Percentiles rank a stretch among this genome's conserved stretches.
phyloP scores from a whole-genome alignment of 2,329 filamentous ascomycete species.

The Cladosporium sp. region DNA sequence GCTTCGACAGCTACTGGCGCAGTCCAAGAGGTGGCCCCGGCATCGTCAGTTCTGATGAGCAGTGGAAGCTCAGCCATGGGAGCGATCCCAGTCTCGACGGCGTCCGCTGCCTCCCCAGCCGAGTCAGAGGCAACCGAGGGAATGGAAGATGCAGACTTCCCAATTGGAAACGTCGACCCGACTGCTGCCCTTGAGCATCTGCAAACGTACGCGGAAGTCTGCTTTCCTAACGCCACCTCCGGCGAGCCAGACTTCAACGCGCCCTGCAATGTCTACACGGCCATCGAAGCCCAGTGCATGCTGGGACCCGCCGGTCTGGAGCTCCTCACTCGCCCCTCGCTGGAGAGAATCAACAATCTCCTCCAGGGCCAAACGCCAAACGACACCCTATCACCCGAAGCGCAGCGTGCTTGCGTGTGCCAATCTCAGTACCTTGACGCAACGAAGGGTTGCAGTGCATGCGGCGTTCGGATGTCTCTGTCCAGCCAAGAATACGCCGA shows the following conservation, averaged over 20 bases:
- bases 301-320: neutral
- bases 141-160: too few species aligned
- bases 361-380: neutral
- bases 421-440: neutral
- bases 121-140: too few species aligned
- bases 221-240: constrained; percentile 20
- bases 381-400: neutral
- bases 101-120: too few species aligned
- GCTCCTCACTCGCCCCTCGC: neutral
- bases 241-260: constrained; percentile 21
- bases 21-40: too few species aligned
- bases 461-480: neutral
- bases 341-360: neutral
- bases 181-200: too few species aligned
- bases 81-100: too few species aligned
- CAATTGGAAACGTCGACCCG: too few species aligned
- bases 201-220: constrained; percentile 14
- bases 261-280: constrained; percentile 22
- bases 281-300: neutral
- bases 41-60: too few species aligned
- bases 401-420: neutral
- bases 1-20: too few species aligned
- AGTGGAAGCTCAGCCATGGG: too few species aligned
- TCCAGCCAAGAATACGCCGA: neutral
- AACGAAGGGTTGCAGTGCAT: neutral